These are phyloP conservation scores for Trematosphaeria pertusa DNA, from an alignment of 2,329 filamentous ascomycete species.

Conservation along the genomic window DNA sequence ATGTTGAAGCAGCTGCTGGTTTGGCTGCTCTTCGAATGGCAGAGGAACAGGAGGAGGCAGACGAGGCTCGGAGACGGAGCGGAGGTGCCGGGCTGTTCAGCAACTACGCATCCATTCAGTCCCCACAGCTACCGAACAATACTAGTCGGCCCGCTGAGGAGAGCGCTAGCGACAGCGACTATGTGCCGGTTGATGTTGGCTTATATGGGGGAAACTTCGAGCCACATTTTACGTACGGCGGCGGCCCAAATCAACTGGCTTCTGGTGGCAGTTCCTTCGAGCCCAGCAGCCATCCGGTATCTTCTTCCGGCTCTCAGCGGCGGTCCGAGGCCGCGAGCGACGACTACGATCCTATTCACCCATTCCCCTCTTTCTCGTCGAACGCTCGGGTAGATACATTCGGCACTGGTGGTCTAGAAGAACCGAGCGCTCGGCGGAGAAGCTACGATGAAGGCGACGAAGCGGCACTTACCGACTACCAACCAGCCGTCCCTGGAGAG, in stretches of 20 bases:
- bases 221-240: slow-evolving; percentile 67
- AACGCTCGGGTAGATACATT: slow-evolving; percentile 82
- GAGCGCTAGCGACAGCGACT: slow-evolving; percentile 70
- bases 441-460: slow-evolving; percentile 97
- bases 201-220: slow-evolving; percentile 76
- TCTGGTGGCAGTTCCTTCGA: slow-evolving; percentile 38
- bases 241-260: slow-evolving; percentile 54
- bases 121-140: slow-evolving; percentile 50
- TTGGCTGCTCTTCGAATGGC: slow-evolving; percentile 83
- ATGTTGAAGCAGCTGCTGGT: slow-evolving; percentile 85
- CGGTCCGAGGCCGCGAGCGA: slow-evolving; percentile 53
- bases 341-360: slow-evolving; percentile 59
- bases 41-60: slow-evolving; percentile 74
- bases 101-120: slow-evolving; percentile 52
- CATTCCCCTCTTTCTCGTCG: slow-evolving; percentile 62
- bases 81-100: slow-evolving; percentile 61
- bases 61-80: slow-evolving; percentile 65
- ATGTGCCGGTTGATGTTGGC: slow-evolving; percentile 74
- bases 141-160: slow-evolving; percentile 22
- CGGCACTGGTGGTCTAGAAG: slow-evolving; percentile 86
- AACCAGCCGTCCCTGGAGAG: slow-evolving; percentile 57
- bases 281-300: slow-evolving; percentile 47
- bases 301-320: slow-evolving; percentile 55
- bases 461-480: slow-evolving; percentile 54
- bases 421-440: slow-evolving; percentile 73